A percentile compares a stretch with the other conserved stretches of the same genome.
These are phyloP conservation scores for Neoboletus magnificus DNA, from an alignment of 768 basidiomycete genomes.

Conservation along the genomic window DNA sequence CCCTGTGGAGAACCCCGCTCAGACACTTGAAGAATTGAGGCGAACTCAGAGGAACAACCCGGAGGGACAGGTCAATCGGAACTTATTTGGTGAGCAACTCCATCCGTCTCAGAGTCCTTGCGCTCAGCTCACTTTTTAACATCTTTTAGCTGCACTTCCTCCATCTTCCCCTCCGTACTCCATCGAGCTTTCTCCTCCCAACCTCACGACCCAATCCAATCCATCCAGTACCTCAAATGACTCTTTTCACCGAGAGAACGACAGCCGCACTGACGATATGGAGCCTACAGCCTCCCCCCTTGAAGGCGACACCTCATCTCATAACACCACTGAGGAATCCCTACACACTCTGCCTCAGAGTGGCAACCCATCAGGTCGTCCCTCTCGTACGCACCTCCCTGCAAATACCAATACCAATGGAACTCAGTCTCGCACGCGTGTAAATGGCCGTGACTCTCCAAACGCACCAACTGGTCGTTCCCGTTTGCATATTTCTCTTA, in stretches of 20 bases:
- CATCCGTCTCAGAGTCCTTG: background rate
- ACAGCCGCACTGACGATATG: background rate
- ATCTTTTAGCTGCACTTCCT: background rate
- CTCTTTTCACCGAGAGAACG: constrained; percentile 1
- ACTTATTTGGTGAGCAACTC: background rate
- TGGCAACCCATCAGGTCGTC: background rate
- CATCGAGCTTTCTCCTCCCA: background rate
- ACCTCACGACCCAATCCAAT: background rate
- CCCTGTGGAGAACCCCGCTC: constrained; percentile 7
- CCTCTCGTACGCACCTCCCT: constrained; percentile 1
- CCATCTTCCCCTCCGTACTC: background rate
- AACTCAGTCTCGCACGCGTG: background rate
- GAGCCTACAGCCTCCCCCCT: background rate
- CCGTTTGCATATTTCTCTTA: constrained; percentile 18
- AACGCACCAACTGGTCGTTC: constrained; percentile 3
- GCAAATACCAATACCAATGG: background rate
- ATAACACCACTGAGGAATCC: constrained; percentile 32
- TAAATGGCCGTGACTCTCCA: background rate
- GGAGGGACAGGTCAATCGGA: background rate
- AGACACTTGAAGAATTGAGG: constrained; percentile 22
- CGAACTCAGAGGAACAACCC: constrained; percentile 12
- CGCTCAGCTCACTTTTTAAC: background rate
- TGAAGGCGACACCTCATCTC: constrained; percentile 21
- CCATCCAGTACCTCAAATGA: constrained; percentile 4
- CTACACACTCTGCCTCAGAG: background rate